phyloP scores from a whole-genome alignment of 2,329 filamentous ascomycete genomes.

The Colletotrichum sp. region DNA sequence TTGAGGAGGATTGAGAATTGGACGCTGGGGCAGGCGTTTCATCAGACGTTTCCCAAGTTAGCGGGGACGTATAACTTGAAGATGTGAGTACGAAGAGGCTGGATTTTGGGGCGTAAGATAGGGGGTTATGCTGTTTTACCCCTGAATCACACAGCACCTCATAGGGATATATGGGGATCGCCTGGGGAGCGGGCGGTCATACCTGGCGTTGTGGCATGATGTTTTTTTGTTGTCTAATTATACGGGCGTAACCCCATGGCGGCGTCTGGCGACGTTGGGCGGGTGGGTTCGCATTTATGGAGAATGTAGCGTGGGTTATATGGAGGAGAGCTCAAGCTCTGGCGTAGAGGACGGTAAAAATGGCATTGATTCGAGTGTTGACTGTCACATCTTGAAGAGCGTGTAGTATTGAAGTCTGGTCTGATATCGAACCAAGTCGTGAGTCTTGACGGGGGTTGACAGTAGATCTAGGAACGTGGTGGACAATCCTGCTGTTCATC shows the following conservation, averaged over 20 bases:
- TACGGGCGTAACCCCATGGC: neutral
- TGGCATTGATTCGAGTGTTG: neutral
- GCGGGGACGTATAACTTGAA: conserved; percentile 46
- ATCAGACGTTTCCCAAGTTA: conserved; percentile 66
- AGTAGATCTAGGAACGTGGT: fast-evolving
- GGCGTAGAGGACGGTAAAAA: neutral
- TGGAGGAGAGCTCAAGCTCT: neutral
- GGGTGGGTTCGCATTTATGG: neutral
- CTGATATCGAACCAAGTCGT: neutral
- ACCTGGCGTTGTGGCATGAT: neutral
- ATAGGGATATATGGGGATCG: neutral
- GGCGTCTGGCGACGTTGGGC: neutral
- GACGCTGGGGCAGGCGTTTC: conserved; percentile 76
- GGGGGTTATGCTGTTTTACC: neutral
- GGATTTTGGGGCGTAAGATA: neutral
- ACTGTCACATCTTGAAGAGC: neutral
- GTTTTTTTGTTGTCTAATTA: neutral
- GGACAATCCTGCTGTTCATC: neutral
- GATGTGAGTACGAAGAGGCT: neutral
- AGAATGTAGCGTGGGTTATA: neutral
- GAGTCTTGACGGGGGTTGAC: neutral
- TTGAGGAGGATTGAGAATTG: conserved; percentile 79
- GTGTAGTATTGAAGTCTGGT: fast-evolving
- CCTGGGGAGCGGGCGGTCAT: neutral
- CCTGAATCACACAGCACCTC: neutral